These are phyloP conservation scores for Alternaria panax DNA, from an alignment of 2,329 filamentous ascomycete species.

Conservation along the genomic window DNA sequence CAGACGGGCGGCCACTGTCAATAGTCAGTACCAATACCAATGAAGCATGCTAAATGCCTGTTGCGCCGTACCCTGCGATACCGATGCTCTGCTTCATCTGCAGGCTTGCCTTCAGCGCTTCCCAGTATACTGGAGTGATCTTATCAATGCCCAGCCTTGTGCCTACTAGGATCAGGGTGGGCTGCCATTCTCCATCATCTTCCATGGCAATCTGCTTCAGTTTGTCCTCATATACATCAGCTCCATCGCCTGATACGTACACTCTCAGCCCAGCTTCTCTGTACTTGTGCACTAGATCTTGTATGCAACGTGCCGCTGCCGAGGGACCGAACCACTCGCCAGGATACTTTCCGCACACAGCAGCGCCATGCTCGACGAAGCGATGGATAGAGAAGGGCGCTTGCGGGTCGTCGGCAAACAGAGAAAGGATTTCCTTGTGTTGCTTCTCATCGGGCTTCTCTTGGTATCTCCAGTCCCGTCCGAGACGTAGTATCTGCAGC, in stretches of 20 bases:
- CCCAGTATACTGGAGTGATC: constrained; percentile 93
- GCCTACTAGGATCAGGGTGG: constrained; percentile 87
- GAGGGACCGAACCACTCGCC: constrained; percentile 99
- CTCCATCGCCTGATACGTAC: constrained; percentile 87
- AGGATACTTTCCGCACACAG: constrained; percentile 89
- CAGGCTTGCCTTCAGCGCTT: constrained; percentile 83
- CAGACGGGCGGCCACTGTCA: constrained; percentile 85
- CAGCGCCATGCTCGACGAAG: constrained; percentile 88
- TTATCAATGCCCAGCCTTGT: constrained; percentile 92
- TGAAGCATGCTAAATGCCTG: neutral
- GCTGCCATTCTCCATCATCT: constrained; percentile 71
- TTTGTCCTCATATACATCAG: constrained; percentile 90
- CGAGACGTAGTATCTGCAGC: constrained; percentile 73
- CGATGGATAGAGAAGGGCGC: constrained; percentile 95
- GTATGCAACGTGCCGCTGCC: constrained; percentile 90
- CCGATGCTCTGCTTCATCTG: constrained; percentile 93
- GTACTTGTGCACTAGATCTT: constrained; percentile 75
- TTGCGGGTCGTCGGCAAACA: constrained; percentile 86
- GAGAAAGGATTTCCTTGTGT: constrained; percentile 74
- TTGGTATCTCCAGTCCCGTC: constrained; percentile 84
- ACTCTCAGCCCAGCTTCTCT: constrained; percentile 72
- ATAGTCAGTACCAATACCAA: constrained; percentile 14
- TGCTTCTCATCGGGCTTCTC: constrained; percentile 57
- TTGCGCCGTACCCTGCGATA: constrained; percentile 78
- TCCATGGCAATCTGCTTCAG: constrained; percentile 80